Percentiles rank a stretch among this genome's conserved stretches.
phyloP scores from a whole-genome alignment of 495 filamentous ascomycete genomes.

The Lophium mytilinum region DNA sequence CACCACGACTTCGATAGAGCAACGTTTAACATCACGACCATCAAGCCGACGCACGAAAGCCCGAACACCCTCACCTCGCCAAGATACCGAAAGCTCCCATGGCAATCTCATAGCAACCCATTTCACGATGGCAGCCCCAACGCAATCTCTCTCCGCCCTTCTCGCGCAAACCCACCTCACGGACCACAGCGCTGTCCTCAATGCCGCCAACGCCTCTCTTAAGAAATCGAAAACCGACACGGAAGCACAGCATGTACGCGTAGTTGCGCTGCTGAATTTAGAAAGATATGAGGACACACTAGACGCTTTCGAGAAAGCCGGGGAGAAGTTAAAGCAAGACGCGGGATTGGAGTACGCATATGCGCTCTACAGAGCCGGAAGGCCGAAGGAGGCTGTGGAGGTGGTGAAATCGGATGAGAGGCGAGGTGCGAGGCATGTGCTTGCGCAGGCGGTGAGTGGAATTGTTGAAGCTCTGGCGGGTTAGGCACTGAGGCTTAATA shows the following conservation, averaged over 20 bases:
- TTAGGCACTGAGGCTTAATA: not conserved
- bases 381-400: slow-evolving; percentile 60
- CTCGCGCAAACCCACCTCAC: slow-evolving; percentile 55
- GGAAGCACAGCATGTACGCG: slow-evolving; percentile 66
- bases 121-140: slow-evolving; percentile 26
- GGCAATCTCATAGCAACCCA: not conserved
- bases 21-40: not conserved
- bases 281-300: slow-evolving; percentile 90
- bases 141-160: slow-evolving; percentile 48
- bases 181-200: slow-evolving; percentile 65
- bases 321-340: slow-evolving; percentile 54
- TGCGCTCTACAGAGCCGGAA: slow-evolving; percentile 79
- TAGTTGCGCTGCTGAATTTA: slow-evolving; percentile 82
- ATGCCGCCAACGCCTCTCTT: slow-evolving; percentile 61
- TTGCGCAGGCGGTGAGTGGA: slow-evolving; percentile 68
- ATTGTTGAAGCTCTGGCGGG: no score
- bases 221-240: slow-evolving; percentile 54
- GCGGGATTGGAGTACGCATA: slow-evolving; percentile 80
- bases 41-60: not conserved
- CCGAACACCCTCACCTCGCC: not conserved
- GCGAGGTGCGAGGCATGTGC: slow-evolving; percentile 72
- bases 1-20: not conserved
- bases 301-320: slow-evolving; percentile 63
- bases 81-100: not conserved
- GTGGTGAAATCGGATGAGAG: slow-evolving; percentile 38